phyloP scores from a whole-genome alignment of 202 grass and related monocot genomes.

The Cymbopogon flexuosus region DNA sequence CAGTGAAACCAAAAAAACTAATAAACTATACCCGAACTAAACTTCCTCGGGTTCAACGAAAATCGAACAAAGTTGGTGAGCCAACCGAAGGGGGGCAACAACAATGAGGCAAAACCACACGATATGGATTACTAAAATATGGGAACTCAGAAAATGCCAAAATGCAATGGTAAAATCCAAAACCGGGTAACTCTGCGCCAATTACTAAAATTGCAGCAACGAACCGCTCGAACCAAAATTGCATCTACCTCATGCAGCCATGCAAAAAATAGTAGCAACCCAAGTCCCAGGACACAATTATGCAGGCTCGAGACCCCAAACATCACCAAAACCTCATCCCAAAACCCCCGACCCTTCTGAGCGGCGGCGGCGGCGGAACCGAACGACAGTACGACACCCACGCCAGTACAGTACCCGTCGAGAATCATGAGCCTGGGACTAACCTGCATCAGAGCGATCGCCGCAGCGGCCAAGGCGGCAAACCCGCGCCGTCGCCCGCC shows the following conservation, averaged over 20 bases:
- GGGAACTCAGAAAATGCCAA: neutral
- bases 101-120: neutral
- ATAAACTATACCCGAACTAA: neutral
- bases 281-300: neutral
- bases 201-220: neutral
- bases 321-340: constrained; percentile 10
- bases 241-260: neutral
- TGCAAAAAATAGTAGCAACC: constrained; percentile 4
- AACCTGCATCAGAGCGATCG: constrained; percentile 37
- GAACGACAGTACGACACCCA: neutral
- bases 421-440: neutral
- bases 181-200: neutral
- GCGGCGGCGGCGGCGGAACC: neutral
- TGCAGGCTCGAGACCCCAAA: neutral
- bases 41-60: neutral
- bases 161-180: constrained; percentile 6
- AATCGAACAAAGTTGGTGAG: constrained; percentile 17
- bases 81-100: neutral
- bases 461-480: constrained; percentile 25
- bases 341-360: neutral
- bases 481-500: constrained; percentile 15
- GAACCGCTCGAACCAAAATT: neutral
- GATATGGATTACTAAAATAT: neutral
- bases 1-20: neutral
- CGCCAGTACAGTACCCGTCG: neutral